phyloP scores from a whole-genome alignment of 1,284 basidiomycete species.

The Sanghuangporus weigelae region DNA sequence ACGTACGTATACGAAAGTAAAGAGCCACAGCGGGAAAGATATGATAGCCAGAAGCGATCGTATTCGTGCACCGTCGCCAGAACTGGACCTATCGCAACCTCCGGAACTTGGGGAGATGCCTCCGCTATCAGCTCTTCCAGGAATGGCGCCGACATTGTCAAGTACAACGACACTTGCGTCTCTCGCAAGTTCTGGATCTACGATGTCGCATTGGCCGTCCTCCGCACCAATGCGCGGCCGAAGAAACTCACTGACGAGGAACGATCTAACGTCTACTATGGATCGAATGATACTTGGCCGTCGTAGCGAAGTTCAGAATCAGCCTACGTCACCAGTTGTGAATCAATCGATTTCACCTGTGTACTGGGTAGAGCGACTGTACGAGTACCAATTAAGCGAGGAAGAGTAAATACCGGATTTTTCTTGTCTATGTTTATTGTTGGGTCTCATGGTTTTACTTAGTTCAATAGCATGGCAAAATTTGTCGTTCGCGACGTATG shows the following conservation, averaged over 20 bases:
- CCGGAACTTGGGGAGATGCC: conserved; percentile 21
- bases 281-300: conserved; percentile 57
- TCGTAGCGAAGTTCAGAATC: conserved; percentile 32
- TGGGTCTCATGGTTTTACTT: conserved; percentile 17
- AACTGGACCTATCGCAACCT: conserved; percentile 12
- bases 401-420: conserved; percentile 44
- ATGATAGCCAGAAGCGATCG: conserved; percentile 15
- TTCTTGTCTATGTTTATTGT: neutral
- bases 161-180: conserved; percentile 49
- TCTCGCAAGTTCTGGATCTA: conserved; percentile 33
- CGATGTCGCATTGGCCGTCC: conserved; percentile 26
- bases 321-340: conserved; percentile 34
- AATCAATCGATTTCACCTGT: conserved; percentile 63
- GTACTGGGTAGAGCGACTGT: conserved; percentile 62
- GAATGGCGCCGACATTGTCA: conserved; percentile 31
- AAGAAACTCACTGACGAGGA: conserved; percentile 44
- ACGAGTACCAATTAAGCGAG: conserved; percentile 41
- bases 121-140: conserved; percentile 21
- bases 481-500: conserved; percentile 57
- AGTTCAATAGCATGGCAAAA: conserved; percentile 37
- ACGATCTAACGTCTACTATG: conserved; percentile 56
- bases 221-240: conserved; percentile 24
- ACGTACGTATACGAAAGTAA: neutral
- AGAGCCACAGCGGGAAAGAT: conserved; percentile 6
- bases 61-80: conserved; percentile 16